Base-by-base conservation (phyloP, 2,329 filamentous ascomycete species). In the Fusarium guadeloupense region DNA sequence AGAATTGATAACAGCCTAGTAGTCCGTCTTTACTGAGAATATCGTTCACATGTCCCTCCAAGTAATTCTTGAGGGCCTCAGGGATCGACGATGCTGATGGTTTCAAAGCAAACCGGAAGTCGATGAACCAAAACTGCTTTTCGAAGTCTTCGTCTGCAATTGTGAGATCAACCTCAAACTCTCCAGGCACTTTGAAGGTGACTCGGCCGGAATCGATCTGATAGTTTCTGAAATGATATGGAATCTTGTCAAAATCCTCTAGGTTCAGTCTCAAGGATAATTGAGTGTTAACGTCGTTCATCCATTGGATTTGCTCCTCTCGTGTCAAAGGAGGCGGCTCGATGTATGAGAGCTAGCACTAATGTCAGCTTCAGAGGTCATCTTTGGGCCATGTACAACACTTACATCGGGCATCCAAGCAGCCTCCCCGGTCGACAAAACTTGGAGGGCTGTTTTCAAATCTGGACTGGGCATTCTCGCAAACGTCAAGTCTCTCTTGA, bases 161-260 rank as follows among this genome's bases (percentile, higher is more conserved):
- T 1, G 93, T 93, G 45, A 99, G 83, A 72, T 98, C 95, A 17
- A 98, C 86, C 74, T 98, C 94, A 69, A 97, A 97, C 74, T 98
- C 94, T 47, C 86, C 85, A 4, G 85, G 79, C 2, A 98, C 90
- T 40, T 81, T 85, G 74, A 99, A 99, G 0, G 93, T 98, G 7
- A 91, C 94, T 42, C 94, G 87, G n/a, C 96, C 95, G 45, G 92
- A 90, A 46, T 85, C 84, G 57, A 99, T 90, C 6, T 82, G 83
- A 77, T 93, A 98, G 57, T 90, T 83, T 67, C 84, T 84, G 72
- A 98, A 91, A 48, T 90, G 84, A n/a, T 80, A 76, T 1, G 95
- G 95, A 44, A 88, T 85, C 55, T 82, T 86, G 39, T 97, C 85
- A 60, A 88, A 86, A 66, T 98, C 93, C 56, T 96, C 85, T 13